phyloP scores from a whole-genome alignment of 2,329 filamentous ascomycete species.

The Epichloe glyceriae region DNA sequence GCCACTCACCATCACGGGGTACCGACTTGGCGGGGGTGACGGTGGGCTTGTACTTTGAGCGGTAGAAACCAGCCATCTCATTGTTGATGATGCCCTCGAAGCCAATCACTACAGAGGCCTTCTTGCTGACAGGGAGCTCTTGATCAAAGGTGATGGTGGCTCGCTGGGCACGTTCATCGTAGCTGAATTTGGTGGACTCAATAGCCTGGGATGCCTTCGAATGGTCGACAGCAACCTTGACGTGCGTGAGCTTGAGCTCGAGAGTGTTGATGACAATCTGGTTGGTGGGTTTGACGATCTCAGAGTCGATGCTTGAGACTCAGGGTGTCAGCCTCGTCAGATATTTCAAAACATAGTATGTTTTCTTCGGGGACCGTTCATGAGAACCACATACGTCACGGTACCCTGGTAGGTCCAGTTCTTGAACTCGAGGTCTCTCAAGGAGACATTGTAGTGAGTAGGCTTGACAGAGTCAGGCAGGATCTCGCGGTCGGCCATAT shows the following conservation, averaged over 20 bases:
- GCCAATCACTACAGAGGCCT: conserved; percentile 53
- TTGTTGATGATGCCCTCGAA: conserved; percentile 80
- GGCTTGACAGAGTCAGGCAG: conserved; percentile 60
- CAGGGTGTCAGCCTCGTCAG: neutral
- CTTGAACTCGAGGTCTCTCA: conserved; percentile 68
- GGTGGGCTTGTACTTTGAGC: conserved; percentile 81
- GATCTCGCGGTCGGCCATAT: conserved; percentile 48
- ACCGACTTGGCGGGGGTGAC: conserved; percentile 62
- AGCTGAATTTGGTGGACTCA: conserved; percentile 56
- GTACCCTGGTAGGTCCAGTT: conserved; percentile 69
- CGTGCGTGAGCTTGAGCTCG: conserved; percentile 61
- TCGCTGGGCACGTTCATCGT: conserved; percentile 75
- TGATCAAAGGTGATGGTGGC: conserved; percentile 65
- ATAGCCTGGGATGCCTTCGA: conserved; percentile 43
- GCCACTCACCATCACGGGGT: conserved; percentile 54
- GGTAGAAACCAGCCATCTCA: conserved; percentile 86
- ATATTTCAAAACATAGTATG: too few relatives aligned
- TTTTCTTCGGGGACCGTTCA: neutral
- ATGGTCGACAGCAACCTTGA: conserved; percentile 46
- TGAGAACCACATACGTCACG: conserved; percentile 39
- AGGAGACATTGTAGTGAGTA: conserved; percentile 69
- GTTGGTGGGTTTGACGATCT: conserved; percentile 57
- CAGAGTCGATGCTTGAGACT: conserved; percentile 52
- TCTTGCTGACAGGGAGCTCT: conserved; percentile 53
- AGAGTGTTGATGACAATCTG: conserved; percentile 76